Evolutionary conservation across 306 rosid genomes (phyloP), one percentile per base, ranked within the genome.

Genomic region (Rubus idaeus): DNA sequence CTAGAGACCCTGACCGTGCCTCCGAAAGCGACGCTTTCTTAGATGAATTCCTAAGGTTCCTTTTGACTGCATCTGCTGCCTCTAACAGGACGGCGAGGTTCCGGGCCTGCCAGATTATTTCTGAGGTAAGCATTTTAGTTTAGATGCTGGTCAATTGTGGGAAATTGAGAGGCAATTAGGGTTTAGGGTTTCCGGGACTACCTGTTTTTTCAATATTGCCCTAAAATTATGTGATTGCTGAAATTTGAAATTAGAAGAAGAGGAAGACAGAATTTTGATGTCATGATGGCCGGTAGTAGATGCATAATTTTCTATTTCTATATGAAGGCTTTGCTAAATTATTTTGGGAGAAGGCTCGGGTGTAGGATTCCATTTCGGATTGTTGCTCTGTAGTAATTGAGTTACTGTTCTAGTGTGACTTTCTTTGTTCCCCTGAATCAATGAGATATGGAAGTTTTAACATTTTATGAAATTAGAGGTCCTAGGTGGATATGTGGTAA

Each of bases 51-150:
- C 90, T 95, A 75, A 81, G 84, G 87, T 91, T 92, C 77, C 96
- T 92, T 49, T 78, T 95, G 10, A 83, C 40, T 3, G 94, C 89
- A 2, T 77, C 93, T 0, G 53, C 74, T 0, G 88, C 97, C 0
- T 80, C 91, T 49, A 88, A 86, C 55, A 91, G 82, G 85, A 83
- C 96, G 2, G 84, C 86, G 5, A 90, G 99, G 87, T 88, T 81
- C 68, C 91, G 97, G 8, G 93, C 97, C 4, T 92, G 97, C 83
- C 99, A 95, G 89, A 84, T 90, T 30, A 81, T 92, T 66, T 95
- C 99, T 21, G 97, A 90, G 97, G 98, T 95, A 49, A 26, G 49
- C 39, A 0, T 8, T 70, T 21, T 64, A 21, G 30, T 49, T 63
- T 73, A 46, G 18, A 21, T 60, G 64, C 56, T 64, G 47, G 18